Conservation (phyloP, 2,329 filamentous ascomycete species). For the Venturiaceae sp. region DNA sequence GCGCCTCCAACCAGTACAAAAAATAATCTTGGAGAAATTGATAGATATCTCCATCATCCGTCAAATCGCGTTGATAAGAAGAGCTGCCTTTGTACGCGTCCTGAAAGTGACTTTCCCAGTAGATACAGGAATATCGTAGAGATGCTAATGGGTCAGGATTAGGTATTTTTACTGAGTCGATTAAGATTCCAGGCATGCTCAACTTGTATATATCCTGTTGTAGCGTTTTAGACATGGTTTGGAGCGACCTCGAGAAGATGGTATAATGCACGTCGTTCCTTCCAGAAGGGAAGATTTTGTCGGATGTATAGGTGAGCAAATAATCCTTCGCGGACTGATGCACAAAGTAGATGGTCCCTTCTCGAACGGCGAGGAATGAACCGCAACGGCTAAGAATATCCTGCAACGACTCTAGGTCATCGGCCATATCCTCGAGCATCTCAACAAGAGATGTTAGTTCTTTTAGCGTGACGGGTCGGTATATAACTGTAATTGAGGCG, state of each 20-base stretch:
- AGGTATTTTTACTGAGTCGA: slow-evolving; percentile 13
- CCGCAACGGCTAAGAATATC: slow-evolving; percentile 26
- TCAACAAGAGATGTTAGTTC: slow-evolving; percentile 23
- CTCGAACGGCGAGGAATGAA: slow-evolving; percentile 28
- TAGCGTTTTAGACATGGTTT: slow-evolving; percentile 14
- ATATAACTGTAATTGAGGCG: slow-evolving; percentile 17
- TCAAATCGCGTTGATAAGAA: neutral
- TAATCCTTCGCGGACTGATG: slow-evolving; percentile 37
- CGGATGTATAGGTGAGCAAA: slow-evolving; percentile 17
- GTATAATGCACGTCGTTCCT: slow-evolving; percentile 16
- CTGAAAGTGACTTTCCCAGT: slow-evolving; percentile 24
- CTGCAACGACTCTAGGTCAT: slow-evolving; percentile 11
- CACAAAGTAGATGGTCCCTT: slow-evolving; percentile 24
- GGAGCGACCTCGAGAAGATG: slow-evolving; percentile 27
- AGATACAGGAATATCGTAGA: slow-evolving; percentile 19
- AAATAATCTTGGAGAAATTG: slow-evolving; percentile 10
- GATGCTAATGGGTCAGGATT: slow-evolving; percentile 17
- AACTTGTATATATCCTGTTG: slow-evolving; percentile 18
- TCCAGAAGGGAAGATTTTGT: slow-evolving; percentile 20
- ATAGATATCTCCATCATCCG: slow-evolving; percentile 3
- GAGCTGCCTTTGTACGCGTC: slow-evolving; percentile 6
- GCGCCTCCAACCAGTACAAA: slow-evolving; percentile 12
- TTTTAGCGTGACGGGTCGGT: slow-evolving; percentile 25
- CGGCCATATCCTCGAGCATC: slow-evolving; percentile 8
- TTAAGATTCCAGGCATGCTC: slow-evolving; percentile 10